Conservation (phyloP, 2,329 filamentous ascomycete species). For the Gyromitra esculenta region DNA sequence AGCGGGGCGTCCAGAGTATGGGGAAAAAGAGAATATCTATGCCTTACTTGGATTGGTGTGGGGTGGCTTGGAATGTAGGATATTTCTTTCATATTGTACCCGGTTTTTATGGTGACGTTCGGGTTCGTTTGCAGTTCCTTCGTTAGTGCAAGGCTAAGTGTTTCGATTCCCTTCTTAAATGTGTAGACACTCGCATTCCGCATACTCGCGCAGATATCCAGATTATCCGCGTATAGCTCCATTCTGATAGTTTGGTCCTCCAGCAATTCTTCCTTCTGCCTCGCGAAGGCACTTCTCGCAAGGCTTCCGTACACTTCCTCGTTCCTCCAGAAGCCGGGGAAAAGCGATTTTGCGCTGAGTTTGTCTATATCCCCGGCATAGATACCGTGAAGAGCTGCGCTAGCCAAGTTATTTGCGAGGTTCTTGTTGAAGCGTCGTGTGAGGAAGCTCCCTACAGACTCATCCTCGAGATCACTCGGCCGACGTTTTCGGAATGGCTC, state of each 20-base stretch:
- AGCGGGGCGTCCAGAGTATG: not conserved
- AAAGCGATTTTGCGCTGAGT: slow-evolving; percentile 71
- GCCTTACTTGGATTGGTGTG: slow-evolving; percentile 42
- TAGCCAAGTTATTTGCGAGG: slow-evolving; percentile 76
- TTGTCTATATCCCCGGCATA: slow-evolving; percentile 88
- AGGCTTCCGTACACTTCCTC: slow-evolving; percentile 61
- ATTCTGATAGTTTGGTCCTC: slow-evolving; percentile 56
- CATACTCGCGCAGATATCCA: slow-evolving; percentile 55
- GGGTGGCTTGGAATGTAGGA: slow-evolving; percentile 23
- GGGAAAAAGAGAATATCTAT: not conserved
- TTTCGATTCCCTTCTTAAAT: slow-evolving; percentile 71
- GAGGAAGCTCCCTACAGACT: slow-evolving; percentile 77
- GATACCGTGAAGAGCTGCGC: slow-evolving; percentile 83
- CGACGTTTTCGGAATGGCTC: slow-evolving; percentile 59
- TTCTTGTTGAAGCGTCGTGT: slow-evolving; percentile 66
- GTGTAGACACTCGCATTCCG: slow-evolving; percentile 61
- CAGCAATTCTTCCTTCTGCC: slow-evolving; percentile 54
- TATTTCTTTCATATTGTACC: slow-evolving; percentile 21
- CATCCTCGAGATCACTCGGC: slow-evolving; percentile 65
- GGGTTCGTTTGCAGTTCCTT: slow-evolving; percentile 64
- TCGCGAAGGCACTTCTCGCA: slow-evolving; percentile 58
- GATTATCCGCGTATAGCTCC: slow-evolving; percentile 52
- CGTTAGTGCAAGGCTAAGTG: slow-evolving; percentile 68
- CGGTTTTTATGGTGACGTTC: slow-evolving; percentile 70
- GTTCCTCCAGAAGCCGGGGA: slow-evolving; percentile 55